phyloP scores from a whole-genome alignment of 305 asterid genomes.

The Fraxinus xanthoxyloides region DNA sequence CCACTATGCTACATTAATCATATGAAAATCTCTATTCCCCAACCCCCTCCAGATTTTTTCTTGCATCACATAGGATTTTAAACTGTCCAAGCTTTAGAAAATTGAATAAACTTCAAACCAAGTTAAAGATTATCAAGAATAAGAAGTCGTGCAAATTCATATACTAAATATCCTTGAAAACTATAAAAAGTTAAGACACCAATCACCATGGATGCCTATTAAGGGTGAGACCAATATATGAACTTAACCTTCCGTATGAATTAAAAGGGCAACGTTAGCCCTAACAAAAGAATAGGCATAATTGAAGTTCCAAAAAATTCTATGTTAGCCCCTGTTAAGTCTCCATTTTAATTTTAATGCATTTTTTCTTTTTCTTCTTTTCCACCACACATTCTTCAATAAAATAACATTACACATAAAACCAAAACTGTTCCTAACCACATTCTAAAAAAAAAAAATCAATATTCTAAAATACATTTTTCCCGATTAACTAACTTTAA shows the following conservation, averaged over 20 bases:
- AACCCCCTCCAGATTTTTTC: not conserved
- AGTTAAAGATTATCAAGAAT: not conserved
- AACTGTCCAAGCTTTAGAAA: not conserved
- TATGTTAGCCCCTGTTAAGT: not conserved
- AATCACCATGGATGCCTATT: not conserved
- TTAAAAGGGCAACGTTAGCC: not conserved
- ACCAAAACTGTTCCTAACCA: not conserved
- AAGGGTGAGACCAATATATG: not conserved
- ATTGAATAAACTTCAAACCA: not conserved
- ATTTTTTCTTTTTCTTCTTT: too few relatives aligned
- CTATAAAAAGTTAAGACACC: not conserved
- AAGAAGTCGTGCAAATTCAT: not conserved
- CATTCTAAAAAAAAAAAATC: not conserved
- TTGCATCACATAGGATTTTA: not conserved
- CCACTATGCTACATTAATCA: not conserved
- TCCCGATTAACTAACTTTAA: not conserved
- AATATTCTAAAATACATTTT: not conserved
- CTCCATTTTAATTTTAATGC: not conserved
- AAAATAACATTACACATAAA: not conserved
- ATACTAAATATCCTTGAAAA: not conserved
- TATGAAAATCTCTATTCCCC: not conserved
- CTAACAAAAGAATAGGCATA: not conserved
- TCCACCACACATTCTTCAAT: not conserved
- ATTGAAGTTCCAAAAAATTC: not conserved
- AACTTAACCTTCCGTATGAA: constrained; percentile 1